These are phyloP conservation scores for Pestalotiopsis sp. DNA, from an alignment of 2,329 filamentous ascomycete species.

Conservation along the genomic window DNA sequence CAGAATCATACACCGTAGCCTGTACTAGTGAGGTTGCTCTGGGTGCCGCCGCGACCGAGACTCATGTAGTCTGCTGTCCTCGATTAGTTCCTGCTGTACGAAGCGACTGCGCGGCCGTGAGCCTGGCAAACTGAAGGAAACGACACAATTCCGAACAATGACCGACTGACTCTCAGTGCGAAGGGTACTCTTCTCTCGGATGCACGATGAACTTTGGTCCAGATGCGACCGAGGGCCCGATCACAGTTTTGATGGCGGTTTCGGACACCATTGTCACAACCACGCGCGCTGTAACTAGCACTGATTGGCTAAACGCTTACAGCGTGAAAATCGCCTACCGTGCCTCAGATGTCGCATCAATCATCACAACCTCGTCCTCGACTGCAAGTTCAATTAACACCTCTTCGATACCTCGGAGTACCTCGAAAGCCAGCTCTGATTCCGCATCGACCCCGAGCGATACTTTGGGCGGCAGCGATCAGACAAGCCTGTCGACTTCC, in stretches of 20 bases:
- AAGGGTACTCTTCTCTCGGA: not conserved
- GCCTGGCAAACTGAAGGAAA: not conserved
- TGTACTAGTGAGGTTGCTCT: not conserved
- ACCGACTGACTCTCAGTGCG: not conserved
- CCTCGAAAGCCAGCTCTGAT: not conserved
- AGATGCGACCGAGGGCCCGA: not conserved
- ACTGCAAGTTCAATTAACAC: not conserved
- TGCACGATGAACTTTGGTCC: conserved; percentile 2
- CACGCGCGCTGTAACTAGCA: not conserved
- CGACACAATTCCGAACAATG: no score
- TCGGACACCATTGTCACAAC: not conserved
- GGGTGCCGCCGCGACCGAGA: not conserved
- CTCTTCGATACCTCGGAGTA: not conserved
- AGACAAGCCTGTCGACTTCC: not conserved
- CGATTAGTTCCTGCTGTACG: not conserved
- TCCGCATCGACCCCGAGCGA: not conserved
- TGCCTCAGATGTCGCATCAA: not conserved
- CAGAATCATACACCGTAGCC: not conserved
- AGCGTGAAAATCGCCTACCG: not conserved
- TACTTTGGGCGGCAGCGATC: not conserved
- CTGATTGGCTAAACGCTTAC: not conserved
- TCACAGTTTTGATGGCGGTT: not conserved
- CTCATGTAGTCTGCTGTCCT: not conserved
- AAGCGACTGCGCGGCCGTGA: not conserved
- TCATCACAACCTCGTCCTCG: not conserved